phyloP scores from a whole-genome alignment of 2,329 filamentous ascomycete species.

The Microsporum ferrugineum region DNA sequence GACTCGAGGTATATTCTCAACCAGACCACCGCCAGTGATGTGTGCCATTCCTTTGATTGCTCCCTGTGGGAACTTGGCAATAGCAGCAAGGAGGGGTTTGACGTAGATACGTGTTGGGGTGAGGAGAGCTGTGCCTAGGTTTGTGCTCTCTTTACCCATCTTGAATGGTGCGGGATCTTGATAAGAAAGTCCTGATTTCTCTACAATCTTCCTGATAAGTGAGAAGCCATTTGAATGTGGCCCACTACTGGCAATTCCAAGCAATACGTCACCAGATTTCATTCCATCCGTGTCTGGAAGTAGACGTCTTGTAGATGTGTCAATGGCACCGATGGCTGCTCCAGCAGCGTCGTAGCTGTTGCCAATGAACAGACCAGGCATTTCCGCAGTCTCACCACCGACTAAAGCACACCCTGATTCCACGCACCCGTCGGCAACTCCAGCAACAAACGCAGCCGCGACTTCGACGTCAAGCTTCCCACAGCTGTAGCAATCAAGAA shows the following conservation, averaged over 20 bases:
- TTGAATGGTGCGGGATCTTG: slow-evolving; percentile 68
- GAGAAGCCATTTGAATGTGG: slow-evolving; percentile 97
- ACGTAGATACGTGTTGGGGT: slow-evolving; percentile 93
- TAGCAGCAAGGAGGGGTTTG: slow-evolving; percentile 59
- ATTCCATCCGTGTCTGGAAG: slow-evolving; percentile 68
- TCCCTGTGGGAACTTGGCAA: slow-evolving; percentile 25
- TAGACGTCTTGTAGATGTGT: slow-evolving; percentile 44
- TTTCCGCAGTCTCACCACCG: slow-evolving; percentile 96
- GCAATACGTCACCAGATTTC: slow-evolving; percentile 68
- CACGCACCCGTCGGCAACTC: slow-evolving; percentile 77
- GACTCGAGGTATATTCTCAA: slow-evolving; percentile 92
- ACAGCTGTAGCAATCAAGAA: slow-evolving; percentile 96
- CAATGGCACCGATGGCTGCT: slow-evolving; percentile 74
- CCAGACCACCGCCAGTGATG: slow-evolving; percentile 87
- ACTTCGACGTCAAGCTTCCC: slow-evolving; percentile 68
- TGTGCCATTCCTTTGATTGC: slow-evolving; percentile 82
- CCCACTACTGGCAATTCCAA: slow-evolving; percentile 75
- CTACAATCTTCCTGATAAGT: slow-evolving; percentile 81
- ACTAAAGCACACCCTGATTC: slow-evolving; percentile 79
- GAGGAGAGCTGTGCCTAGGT: slow-evolving; percentile 64
- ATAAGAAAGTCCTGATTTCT: slow-evolving; percentile 60
- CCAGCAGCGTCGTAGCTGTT: slow-evolving; percentile 91
- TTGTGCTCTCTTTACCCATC: slow-evolving; percentile 30
- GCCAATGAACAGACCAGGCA: slow-evolving; percentile 85
- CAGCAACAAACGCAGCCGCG: slow-evolving; percentile 77